Evolutionary conservation across 2,329 filamentous ascomycete genomes (phyloP).

Genomic region (Claviceps paspali): DNA sequence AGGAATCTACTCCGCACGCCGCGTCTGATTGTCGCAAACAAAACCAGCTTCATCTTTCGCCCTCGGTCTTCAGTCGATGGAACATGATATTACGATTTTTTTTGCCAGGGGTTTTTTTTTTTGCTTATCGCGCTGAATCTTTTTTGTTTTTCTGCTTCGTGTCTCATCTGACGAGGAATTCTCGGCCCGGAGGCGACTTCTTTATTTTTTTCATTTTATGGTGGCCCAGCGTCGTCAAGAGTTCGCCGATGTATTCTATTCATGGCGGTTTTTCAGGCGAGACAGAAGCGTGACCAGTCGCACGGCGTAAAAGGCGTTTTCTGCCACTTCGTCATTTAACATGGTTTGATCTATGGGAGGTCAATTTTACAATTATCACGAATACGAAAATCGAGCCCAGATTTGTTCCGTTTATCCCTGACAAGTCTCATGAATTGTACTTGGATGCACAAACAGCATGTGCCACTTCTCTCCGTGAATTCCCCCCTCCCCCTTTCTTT

Average conservation of each 20-base stretch:
- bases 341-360: background rate
- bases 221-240: constrained; percentile 4
- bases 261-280: constrained; percentile 1
- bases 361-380: background rate
- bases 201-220: background rate
- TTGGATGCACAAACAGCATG: no score
- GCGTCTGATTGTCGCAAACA: background rate
- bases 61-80: constrained; percentile 1
- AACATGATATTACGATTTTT: constrained; percentile 9
- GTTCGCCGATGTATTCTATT: constrained; percentile 9
- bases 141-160: background rate
- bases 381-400: background rate
- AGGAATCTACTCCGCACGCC: background rate
- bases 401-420: no score
- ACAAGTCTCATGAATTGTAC: no score
- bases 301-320: constrained; percentile 6
- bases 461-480: no score
- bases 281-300: constrained; percentile 3
- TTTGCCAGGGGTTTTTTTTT: background rate
- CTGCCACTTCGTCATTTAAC: background rate
- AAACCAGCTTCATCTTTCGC: background rate
- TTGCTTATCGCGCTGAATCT: no score
- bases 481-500: no score
- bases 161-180: constrained; percentile 1
- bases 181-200: background rate